phyloP scores from a whole-genome alignment of 768 basidiomycete genomes.

The Paxillus rubicundulus region DNA sequence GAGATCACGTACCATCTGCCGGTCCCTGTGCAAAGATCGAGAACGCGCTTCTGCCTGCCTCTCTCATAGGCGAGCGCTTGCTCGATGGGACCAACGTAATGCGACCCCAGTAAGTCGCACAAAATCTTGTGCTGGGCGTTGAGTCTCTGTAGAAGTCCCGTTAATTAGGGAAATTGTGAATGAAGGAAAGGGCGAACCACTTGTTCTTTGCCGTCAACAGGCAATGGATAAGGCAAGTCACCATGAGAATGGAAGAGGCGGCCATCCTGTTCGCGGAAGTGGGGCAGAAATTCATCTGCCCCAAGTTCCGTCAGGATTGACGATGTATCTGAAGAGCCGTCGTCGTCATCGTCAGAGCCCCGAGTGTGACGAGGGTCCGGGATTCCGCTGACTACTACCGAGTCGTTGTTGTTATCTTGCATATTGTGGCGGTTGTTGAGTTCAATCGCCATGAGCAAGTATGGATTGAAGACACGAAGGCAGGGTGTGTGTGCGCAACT shows the following conservation, averaged over 20 bases:
- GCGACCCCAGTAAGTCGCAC: constrained; percentile 48
- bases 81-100: constrained; percentile 59
- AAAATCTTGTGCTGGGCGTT: constrained; percentile 50
- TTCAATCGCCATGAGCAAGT: constrained; percentile 28
- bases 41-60: constrained; percentile 47
- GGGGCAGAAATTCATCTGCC: constrained; percentile 53
- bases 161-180: neutral
- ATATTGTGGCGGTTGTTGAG: constrained; percentile 21
- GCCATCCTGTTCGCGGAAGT: constrained; percentile 56
- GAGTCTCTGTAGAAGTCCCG: constrained; percentile 43
- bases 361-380: constrained; percentile 9
- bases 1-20: constrained; percentile 59
- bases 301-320: constrained; percentile 45
- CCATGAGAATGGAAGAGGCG: constrained; percentile 69
- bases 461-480: neutral
- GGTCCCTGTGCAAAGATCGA: constrained; percentile 78
- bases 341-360: constrained; percentile 33
- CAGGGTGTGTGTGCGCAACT: constrained; percentile 13
- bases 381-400: constrained; percentile 4
- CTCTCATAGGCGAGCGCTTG: constrained; percentile 44
- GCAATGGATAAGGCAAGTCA: constrained; percentile 65
- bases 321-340: constrained; percentile 39
- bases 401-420: constrained; percentile 17
- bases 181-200: constrained; percentile 40
- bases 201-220: constrained; percentile 69